phyloP scores from a whole-genome alignment of 441 rosid genomes.

The Isatis lusitanica region DNA sequence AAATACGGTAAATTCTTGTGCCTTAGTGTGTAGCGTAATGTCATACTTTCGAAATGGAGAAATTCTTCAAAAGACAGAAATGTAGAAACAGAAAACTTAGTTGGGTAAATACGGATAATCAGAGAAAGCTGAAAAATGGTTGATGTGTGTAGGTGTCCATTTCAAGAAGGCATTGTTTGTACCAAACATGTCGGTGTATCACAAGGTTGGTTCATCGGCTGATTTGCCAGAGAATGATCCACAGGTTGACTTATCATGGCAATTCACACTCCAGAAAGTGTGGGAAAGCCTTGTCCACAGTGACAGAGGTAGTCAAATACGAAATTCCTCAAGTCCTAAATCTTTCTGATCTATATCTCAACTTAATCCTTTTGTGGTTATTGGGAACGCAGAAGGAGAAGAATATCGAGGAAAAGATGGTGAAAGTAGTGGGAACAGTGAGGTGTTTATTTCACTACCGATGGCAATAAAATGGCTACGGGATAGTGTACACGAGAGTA shows the following conservation, averaged over 20 bases:
- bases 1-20: constrained; percentile 52
- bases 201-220: constrained; percentile 72
- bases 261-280: constrained; percentile 70
- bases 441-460: constrained; percentile 85
- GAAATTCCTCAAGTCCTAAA: background rate
- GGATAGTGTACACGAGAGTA: constrained; percentile 62
- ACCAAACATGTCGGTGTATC: constrained; percentile 78
- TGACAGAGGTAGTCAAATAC: constrained; percentile 56
- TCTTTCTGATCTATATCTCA: constrained; percentile 7
- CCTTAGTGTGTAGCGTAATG: background rate
- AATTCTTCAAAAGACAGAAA: background rate
- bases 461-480: constrained; percentile 89
- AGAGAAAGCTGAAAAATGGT: constrained; percentile 15
- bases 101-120: background rate
- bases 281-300: constrained; percentile 78
- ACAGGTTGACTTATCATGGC: constrained; percentile 91
- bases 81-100: background rate
- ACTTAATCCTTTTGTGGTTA: constrained; percentile 23
- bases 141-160: constrained; percentile 60
- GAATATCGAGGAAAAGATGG: constrained; percentile 55
- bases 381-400: constrained; percentile 53
- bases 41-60: background rate
- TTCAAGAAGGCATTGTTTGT: constrained; percentile 94
- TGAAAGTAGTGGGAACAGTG: constrained; percentile 60
- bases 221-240: constrained; percentile 50